Evolutionary conservation across 2,329 filamentous ascomycete species (phyloP).

Genomic region (Karstenula rhodostoma): DNA sequence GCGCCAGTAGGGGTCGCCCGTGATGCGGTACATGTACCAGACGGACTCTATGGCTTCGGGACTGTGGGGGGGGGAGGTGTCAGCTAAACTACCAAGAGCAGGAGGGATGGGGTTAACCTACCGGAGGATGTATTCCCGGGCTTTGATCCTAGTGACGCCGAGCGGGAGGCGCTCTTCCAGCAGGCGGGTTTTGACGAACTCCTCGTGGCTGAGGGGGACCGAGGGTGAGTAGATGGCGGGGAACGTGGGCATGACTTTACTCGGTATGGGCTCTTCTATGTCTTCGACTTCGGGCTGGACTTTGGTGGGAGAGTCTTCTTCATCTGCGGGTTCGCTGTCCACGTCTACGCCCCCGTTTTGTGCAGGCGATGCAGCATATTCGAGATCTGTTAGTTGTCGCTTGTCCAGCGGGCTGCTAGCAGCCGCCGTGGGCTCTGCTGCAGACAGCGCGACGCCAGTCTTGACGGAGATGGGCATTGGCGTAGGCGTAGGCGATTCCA

Average conservation of each 20-base stretch:
- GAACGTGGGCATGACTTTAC: slow-evolving; percentile 35
- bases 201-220: slow-evolving; percentile 42
- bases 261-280: slow-evolving; percentile 20
- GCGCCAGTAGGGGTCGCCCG: slow-evolving; percentile 70
- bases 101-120: slow-evolving; percentile 25
- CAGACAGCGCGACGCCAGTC: slow-evolving; percentile 15
- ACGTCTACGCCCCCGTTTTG: slow-evolving; percentile 21
- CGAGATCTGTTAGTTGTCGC: slow-evolving; percentile 37
- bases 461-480: slow-evolving; percentile 26
- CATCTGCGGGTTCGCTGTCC: slow-evolving; percentile 30
- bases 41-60: slow-evolving; percentile 84
- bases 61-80: slow-evolving; percentile 27
- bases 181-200: slow-evolving; percentile 49
- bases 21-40: slow-evolving; percentile 79
- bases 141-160: slow-evolving; percentile 65
- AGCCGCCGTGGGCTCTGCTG: slow-evolving; percentile 26
- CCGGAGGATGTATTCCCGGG: slow-evolving; percentile 70
- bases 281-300: slow-evolving; percentile 27
- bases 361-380: slow-evolving; percentile 1
- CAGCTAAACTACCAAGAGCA: slow-evolving; percentile 14
- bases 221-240: slow-evolving; percentile 42
- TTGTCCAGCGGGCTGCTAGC: slow-evolving; percentile 34
- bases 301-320: slow-evolving; percentile 33
- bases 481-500: slow-evolving; percentile 21
- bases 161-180: slow-evolving; percentile 57